Evolutionary conservation across 1,284 basidiomycete species (phyloP), one percentile per base, ranked within the genome.

Genomic region (Wallemia mellicola): DNA sequence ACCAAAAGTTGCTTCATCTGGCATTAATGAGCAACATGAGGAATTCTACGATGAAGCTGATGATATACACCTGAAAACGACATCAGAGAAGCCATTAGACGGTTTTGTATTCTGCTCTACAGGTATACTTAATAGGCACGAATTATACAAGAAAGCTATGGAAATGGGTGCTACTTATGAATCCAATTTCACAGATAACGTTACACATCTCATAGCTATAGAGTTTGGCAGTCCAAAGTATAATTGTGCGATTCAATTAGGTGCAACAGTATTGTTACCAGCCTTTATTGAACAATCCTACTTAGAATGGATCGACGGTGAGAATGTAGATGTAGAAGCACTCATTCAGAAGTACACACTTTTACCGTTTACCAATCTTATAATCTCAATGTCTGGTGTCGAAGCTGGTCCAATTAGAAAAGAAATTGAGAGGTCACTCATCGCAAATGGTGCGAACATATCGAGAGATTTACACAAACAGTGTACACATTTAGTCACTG

Each of bases 201-300:
- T 84, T 27, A 87, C 85, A 0, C 84, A 88, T 69, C 74, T 88
- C 32, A 72, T 88, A 56, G 82, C 84, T 0, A 72, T 71, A 27
- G 71, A 71, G 19, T 78, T 81, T 62, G 82, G 81, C 3, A 79
- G 82, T 25, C 75, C 79, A n/a, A 88, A 88, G 67, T 87, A 87
- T 66, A 71, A 67, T 79, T 85, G 81, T 63, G 85, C 85, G 0
- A 66, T 87, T 54, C 75, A 80, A 64, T 76, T 77, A 54, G 77
- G 78, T 62, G 78, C 86, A 61, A 80, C 81, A 0, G 81, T 88
- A 60, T 73, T 88, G 65, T 70, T 71, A 27, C 78, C 81, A 0
- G 75, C 77, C 0, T 88, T 83, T 82, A 75, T 88, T 26, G 68
- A 69, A 0, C 79, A 81, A 2, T 75, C 77, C 61, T 77, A 83